phyloP scores from a whole-genome alignment of 257 asterid species.

The Fraxinus pennsylvanica region DNA sequence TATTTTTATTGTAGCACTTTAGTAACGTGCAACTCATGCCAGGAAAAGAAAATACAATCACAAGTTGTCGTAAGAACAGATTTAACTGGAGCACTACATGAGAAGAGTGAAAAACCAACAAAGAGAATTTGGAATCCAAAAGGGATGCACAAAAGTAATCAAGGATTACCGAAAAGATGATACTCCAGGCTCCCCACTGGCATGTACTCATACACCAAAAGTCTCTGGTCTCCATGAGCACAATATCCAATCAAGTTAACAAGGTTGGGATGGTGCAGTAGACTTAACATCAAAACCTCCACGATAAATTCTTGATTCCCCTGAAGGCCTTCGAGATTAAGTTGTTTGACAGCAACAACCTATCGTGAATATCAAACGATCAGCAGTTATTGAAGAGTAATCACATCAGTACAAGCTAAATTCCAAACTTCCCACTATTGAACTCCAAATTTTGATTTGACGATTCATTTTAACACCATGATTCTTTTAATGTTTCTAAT shows the following conservation, averaged over 20 bases:
- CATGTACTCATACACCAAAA: slow-evolving; percentile 85
- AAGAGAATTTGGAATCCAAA: background rate
- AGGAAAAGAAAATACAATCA: too few species aligned
- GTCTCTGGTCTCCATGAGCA: slow-evolving; percentile 82
- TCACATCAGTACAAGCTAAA: too few species aligned
- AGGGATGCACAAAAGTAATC: background rate
- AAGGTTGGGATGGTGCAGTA: slow-evolving; percentile 80
- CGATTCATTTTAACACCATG: background rate
- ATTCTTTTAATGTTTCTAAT: background rate
- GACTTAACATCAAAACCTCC: slow-evolving; percentile 86
- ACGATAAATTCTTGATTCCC: slow-evolving; percentile 87
- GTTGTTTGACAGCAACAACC: slow-evolving; percentile 81
- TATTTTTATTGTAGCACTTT: too few species aligned
- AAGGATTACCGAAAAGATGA: slow-evolving; percentile 73
- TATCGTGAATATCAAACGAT: slow-evolving; percentile 20
- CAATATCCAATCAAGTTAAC: slow-evolving; percentile 86
- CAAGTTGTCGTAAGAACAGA: too few species aligned
- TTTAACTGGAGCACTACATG: background rate
- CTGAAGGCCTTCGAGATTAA: slow-evolving; percentile 84
- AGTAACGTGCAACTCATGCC: too few species aligned
- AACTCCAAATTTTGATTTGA: background rate
- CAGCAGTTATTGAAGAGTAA: background rate
- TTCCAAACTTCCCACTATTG: background rate
- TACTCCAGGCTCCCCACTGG: slow-evolving; percentile 85
- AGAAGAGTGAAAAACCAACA: background rate